Conservation (phyloP, 192 early-diverging fungal species). For the Allomyces macrogynus region DNA sequence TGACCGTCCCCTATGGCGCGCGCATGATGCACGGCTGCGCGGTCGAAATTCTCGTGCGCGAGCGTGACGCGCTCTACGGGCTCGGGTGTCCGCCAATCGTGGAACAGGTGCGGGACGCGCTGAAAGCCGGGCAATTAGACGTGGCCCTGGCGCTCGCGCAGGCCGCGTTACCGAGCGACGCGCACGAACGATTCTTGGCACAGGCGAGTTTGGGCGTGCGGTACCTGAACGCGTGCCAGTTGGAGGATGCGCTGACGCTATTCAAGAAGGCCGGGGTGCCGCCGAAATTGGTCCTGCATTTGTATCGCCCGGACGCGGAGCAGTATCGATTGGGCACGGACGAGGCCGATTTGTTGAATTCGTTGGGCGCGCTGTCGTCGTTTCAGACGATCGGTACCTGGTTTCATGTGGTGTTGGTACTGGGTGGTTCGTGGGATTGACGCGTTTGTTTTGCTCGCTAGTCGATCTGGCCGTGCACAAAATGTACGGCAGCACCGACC, state of each 20-base stretch:
- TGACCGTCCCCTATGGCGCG: neutral
- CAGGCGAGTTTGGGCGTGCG: neutral
- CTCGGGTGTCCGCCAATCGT: neutral
- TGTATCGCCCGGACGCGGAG: no score
- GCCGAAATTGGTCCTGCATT: no score
- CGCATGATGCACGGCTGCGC: neutral
- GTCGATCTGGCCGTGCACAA: no score
- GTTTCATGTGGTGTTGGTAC: no score
- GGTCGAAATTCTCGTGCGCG: neutral
- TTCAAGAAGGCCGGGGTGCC: no score
- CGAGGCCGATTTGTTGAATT: no score
- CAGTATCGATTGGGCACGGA: no score
- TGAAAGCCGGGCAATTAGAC: neutral
- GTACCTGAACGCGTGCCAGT: neutral
- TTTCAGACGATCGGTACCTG: no score
- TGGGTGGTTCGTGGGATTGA: no score
- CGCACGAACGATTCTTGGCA: neutral
- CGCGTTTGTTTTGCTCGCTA: no score
- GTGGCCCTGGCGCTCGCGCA: neutral
- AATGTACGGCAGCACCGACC: no score
- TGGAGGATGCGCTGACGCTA: neutral
- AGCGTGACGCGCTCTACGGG: neutral
- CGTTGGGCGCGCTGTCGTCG: no score
- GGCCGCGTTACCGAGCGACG: neutral
- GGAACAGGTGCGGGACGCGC: neutral